Base-by-base conservation (phyloP, 352 stramenopile genomes). In the Halophytophthora polymorphica region DNA sequence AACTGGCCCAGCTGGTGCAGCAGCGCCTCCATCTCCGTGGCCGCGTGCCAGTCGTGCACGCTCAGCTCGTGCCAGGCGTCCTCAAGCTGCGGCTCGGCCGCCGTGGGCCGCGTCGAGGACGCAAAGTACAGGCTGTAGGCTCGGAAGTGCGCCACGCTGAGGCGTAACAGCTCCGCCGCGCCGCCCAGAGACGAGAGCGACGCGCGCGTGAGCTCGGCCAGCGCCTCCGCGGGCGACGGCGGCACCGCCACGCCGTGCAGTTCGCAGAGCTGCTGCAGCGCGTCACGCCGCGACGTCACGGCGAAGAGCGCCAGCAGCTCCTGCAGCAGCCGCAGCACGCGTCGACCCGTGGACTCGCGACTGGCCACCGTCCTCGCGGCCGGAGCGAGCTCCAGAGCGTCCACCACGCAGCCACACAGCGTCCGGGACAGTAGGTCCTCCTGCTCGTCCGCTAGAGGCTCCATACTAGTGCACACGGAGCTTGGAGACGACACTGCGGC, bases 21-120 rank as follows among this genome's bases (percentile, higher is more conserved):
- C 42, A 70, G 34, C 6, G 64, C 65, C 43, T 74, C 65, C 10
- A 74, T 29, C 38, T 74, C 65, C n/a, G 47, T 47, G n/a, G 41
- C 58, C 28, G 61, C 63, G 11, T 34, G 39, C 65, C 61, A 73
- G 38, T 69, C 61, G 4, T 70, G 50, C 15, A 42, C 42, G 11
- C 37, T 46, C 29, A 73, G 56, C 18, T 73, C 56, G 28, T 25
- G 51, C 65, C 65, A 73, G 11, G 54, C 38, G 2, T 28, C 31
- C 49, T 68, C 61, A 3, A 60, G 10, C 36, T 64, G 47, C 4
- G 58, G 54, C 3, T 64, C 25, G 19, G 35, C 18, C 8, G 14
- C 28, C 18, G 60, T 64, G 18, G 49, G 36, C 49, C 34, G 53
- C 17, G 44, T 21, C 14, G 51, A 21, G 15, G 57, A 67, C 29